Evolutionary conservation across 345 rosid genomes (phyloP), one percentile per base, ranked within the genome.

Genomic region (Eucalyptus pauciflora): DNA sequence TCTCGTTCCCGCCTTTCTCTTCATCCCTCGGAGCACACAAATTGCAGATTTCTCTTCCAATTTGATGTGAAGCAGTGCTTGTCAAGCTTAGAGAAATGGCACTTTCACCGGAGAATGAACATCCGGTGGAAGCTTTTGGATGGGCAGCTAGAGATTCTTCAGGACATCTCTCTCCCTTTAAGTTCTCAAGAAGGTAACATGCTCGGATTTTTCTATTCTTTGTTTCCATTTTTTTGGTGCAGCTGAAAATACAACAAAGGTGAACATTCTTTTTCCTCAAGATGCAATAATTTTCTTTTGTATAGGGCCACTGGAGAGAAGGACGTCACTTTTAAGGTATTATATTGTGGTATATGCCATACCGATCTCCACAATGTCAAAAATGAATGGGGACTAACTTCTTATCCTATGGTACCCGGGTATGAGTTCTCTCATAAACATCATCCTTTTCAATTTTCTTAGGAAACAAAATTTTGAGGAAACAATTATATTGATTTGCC

Each of bases 321-420:
- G 8, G 94, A 93, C 46, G 90, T 94, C 37, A 89, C 93, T 2
- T 91, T 94, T 86, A 88, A 92, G 62, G 89, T 94, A 33, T 49
- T 91, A 71, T 93, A 91, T 18, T 94, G 94, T 71, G 94, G 94
- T 37, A 89, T 93, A 50, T 94, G 95, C 67, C 95, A 94, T 60
- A 89, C 92, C 7, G 94, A 94, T 87, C 89, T 93, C 41, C 94
- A 93, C 86, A 43, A 31, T 41, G 64, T 88, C 3, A 93, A 89
- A 88, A 92, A 94, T 52, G 93, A 93, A 5, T 94, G 94, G 94
- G 91, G 93, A 37, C 88, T 80, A 31, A 87, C 95, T 79, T 86
- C 87, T 52, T 94, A 91, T 86, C 93, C 94, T 58, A 64, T 92
- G 86, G 92, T 94, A 13, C 94, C 94, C 16, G 93, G 94, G 95